These are phyloP conservation scores for Suillus variegatus DNA, from an alignment of 768 basidiomycete species.

Conservation along the genomic window DNA sequence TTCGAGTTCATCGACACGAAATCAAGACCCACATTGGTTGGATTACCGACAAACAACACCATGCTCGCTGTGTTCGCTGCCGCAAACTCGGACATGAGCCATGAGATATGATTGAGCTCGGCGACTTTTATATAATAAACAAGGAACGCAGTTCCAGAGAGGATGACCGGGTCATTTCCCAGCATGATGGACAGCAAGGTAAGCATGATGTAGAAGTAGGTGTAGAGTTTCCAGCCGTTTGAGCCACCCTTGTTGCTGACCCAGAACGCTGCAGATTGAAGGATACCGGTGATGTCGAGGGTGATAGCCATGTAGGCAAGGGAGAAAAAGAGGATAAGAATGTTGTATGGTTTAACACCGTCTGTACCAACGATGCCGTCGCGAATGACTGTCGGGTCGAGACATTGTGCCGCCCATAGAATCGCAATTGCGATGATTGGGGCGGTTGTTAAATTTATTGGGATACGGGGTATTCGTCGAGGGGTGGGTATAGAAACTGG, in stretches of 20 bases:
- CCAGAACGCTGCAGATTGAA: slow-evolving; percentile 87
- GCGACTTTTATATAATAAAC: slow-evolving; percentile 79
- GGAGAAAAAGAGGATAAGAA: slow-evolving; percentile 89
- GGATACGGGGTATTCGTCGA: slow-evolving; percentile 35
- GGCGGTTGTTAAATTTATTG: slow-evolving; percentile 53
- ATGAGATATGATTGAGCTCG: slow-evolving; percentile 52
- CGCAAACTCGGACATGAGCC: slow-evolving; percentile 77
- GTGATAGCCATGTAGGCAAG: slow-evolving; percentile 93
- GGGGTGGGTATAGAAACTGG: slow-evolving; percentile 44
- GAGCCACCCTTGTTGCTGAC: slow-evolving; percentile 79
- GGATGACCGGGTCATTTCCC: slow-evolving; percentile 94
- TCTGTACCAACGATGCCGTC: slow-evolving; percentile 80
- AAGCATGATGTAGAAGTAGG: slow-evolving; percentile 85
- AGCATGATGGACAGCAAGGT: slow-evolving; percentile 73
- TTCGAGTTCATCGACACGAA: not conserved
- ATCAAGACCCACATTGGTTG: slow-evolving; percentile 64
- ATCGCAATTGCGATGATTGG: slow-evolving; percentile 54
- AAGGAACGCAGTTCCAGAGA: slow-evolving; percentile 89
- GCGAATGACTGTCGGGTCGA: slow-evolving; percentile 51
- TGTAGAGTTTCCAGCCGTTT: slow-evolving; percentile 70
- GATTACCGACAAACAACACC: slow-evolving; percentile 83
- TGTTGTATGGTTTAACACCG: slow-evolving; percentile 87
- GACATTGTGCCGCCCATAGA: slow-evolving; percentile 57
- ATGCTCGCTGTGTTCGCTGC: slow-evolving; percentile 80
- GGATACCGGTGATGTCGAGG: slow-evolving; percentile 84